These are phyloP conservation scores for Botrytis cinerea DNA, from an alignment of 2,329 filamentous ascomycete genomes.

Conservation along the genomic window DNA sequence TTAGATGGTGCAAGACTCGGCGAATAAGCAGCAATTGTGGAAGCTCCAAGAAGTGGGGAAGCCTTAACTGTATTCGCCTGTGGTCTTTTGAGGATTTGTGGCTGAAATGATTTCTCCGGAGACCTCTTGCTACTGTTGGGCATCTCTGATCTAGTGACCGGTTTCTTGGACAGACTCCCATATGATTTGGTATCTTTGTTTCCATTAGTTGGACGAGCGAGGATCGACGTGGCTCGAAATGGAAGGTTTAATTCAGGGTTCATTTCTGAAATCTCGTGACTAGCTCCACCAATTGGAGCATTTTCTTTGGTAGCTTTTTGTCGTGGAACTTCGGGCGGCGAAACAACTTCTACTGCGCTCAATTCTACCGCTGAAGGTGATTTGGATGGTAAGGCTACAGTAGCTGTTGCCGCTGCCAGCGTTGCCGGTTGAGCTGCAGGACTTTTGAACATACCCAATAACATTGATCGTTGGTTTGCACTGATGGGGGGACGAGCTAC, in stretches of 20 bases:
- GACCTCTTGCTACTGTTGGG: conserved; percentile 25
- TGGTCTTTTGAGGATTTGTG: conserved; percentile 55
- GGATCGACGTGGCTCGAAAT: conserved; percentile 37
- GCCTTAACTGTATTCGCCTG: conserved; percentile 41
- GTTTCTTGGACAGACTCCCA: conserved; percentile 16
- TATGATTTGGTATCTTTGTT: conserved; percentile 26
- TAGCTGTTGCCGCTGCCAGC: conserved; percentile 26
- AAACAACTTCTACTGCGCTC: conserved; percentile 39
- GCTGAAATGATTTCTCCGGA: conserved; percentile 51
- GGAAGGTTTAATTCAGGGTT: conserved; percentile 37
- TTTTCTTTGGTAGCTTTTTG: conserved; percentile 21
- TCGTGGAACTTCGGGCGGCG: conserved; percentile 22
- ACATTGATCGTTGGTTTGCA: conserved; percentile 37
- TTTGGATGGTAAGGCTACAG: conserved; percentile 34
- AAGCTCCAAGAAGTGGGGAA: conserved; percentile 16
- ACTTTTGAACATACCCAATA: conserved; percentile 40
- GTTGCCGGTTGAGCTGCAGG: conserved; percentile 31
- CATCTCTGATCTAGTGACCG: conserved; percentile 3
- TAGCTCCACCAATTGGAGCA: conserved; percentile 10
- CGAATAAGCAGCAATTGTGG: conserved; percentile 37
- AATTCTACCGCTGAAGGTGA: conserved; percentile 41
- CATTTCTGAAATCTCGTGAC: conserved; percentile 28
- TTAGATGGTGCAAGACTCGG: conserved; percentile 28
- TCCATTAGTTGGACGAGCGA: conserved; percentile 34
- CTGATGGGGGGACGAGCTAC: conserved; percentile 33